Evolutionary conservation across 495 filamentous ascomycete genomes (phyloP).

Genomic region (Daldinia vernicosa): DNA sequence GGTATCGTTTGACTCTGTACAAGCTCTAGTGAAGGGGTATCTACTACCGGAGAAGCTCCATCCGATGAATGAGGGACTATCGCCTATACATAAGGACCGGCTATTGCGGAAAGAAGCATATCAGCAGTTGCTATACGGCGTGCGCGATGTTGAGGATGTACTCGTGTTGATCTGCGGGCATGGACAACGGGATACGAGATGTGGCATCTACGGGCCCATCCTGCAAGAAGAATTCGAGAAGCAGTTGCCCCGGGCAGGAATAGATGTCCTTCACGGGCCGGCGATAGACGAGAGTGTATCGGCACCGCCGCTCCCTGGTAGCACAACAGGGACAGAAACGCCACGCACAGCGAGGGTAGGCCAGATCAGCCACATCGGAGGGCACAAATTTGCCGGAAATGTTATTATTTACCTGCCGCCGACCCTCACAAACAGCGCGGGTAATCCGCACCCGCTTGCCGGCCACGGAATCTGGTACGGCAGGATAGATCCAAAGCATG

Average conservation of each 20-base stretch:
- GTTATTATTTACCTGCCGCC: conserved; percentile 89
- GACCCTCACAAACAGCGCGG: conserved; percentile 46
- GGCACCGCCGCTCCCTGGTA: conserved; percentile 32
- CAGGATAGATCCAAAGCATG: conserved; percentile 83
- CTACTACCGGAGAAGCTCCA: conserved; percentile 68
- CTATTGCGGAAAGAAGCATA: conserved; percentile 55
- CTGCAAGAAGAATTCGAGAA: conserved; percentile 72
- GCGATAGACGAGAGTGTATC: conserved; percentile 45
- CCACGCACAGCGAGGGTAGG: conserved; percentile 66
- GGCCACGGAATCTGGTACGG: conserved; percentile 96
- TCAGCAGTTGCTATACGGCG: conserved; percentile 53
- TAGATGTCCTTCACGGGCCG: conserved; percentile 51
- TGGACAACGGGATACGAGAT: conserved; percentile 78
- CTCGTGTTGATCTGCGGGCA: conserved; percentile 88
- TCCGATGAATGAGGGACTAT: conserved; percentile 62
- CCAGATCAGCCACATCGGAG: conserved; percentile 87
- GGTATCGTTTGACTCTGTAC: conserved; percentile 57
- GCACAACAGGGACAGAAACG: conserved; percentile 39
- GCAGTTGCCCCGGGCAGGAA: conserved; percentile 47
- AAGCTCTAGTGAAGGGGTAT: conserved; percentile 66
- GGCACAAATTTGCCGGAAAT: conserved; percentile 94
- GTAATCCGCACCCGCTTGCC: conserved; percentile 65
- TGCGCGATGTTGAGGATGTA: conserved; percentile 69
- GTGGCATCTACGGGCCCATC: conserved; percentile 79
- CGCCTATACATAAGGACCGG: conserved; percentile 58